Conservation (phyloP, 345 rosid genomes). For the Adansonia digitata region DNA sequence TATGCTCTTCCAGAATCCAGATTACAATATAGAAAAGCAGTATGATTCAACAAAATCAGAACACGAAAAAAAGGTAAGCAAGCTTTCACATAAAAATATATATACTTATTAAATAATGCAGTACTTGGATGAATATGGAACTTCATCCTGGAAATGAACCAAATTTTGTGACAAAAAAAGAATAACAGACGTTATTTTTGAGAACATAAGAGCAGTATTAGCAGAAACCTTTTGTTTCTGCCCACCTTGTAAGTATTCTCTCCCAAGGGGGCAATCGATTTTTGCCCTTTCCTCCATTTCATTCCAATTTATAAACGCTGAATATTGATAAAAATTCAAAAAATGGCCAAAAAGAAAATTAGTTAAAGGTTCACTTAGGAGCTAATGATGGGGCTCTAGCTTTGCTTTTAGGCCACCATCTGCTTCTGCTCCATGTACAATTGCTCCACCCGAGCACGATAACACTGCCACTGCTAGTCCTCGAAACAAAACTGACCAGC, state of each 20-base stretch:
- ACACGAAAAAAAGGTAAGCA: not conserved
- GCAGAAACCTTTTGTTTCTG: conserved; percentile 28
- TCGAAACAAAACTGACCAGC: conserved; percentile 26
- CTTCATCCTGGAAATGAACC: not conserved
- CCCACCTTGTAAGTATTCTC: conserved; percentile 20
- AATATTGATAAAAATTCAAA: conserved; percentile 26
- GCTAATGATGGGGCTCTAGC: conserved; percentile 11
- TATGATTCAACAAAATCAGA: not conserved
- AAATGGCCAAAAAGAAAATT: conserved; percentile 24
- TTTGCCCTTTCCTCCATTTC: not conserved
- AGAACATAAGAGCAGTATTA: conserved; percentile 12
- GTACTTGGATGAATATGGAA: not conserved
- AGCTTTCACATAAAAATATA: not conserved
- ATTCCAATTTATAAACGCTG: conserved; percentile 16
- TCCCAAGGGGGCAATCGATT: not conserved
- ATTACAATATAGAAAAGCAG: not conserved
- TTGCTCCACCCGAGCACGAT: conserved; percentile 71
- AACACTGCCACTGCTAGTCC: conserved; percentile 35
- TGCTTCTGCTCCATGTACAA: conserved; percentile 76
- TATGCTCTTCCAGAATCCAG: not conserved
- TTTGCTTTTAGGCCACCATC: conserved; percentile 56
- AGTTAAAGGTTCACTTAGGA: conserved; percentile 32
- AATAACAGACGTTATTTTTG: conserved; percentile 12
- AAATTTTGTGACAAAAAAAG: not conserved
- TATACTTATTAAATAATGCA: not conserved